Evolutionary conservation across 2,329 filamentous ascomycete species (phyloP).

Genomic region (Hypoxylon sp.): DNA sequence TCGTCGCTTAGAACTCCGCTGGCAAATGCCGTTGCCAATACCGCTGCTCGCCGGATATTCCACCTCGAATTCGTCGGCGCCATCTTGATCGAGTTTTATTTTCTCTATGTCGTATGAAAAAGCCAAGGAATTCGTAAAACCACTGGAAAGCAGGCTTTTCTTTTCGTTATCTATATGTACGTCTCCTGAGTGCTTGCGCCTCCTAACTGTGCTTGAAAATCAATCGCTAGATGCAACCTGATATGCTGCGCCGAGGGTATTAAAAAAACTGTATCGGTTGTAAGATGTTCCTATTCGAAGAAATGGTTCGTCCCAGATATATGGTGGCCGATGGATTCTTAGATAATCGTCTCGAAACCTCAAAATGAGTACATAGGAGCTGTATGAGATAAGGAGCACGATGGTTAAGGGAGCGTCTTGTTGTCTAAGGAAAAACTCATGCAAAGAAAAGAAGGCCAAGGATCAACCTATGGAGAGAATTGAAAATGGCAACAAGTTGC

Average conservation of each 20-base stretch:
- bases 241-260: constrained; percentile 37
- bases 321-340: constrained; percentile 26
- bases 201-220: constrained; percentile 36
- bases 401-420: constrained; percentile 39
- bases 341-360: constrained; percentile 34
- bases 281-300: constrained; percentile 26
- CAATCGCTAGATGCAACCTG: constrained; percentile 45
- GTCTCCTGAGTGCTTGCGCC: constrained; percentile 13
- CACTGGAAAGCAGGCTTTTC: constrained; percentile 22
- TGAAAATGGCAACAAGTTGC: constrained; percentile 54
- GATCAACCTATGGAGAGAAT: constrained; percentile 71
- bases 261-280: constrained; percentile 39
- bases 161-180: constrained; percentile 36
- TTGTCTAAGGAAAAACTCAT: constrained; percentile 47
- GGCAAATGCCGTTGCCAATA: constrained; percentile 57
- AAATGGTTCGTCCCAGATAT: constrained; percentile 25
- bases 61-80: constrained; percentile 50
- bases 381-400: constrained; percentile 41
- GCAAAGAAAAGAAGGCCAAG: constrained; percentile 62
- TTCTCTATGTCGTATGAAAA: constrained; percentile 30
- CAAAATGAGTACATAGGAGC: constrained; percentile 27
- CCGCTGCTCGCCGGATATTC: constrained; percentile 51
- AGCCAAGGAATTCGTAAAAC: constrained; percentile 40
- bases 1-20: constrained; percentile 73
- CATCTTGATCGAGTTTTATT: constrained; percentile 46